phyloP scores from a whole-genome alignment of 768 basidiomycete species.

The Tylopilus subfusipes region DNA sequence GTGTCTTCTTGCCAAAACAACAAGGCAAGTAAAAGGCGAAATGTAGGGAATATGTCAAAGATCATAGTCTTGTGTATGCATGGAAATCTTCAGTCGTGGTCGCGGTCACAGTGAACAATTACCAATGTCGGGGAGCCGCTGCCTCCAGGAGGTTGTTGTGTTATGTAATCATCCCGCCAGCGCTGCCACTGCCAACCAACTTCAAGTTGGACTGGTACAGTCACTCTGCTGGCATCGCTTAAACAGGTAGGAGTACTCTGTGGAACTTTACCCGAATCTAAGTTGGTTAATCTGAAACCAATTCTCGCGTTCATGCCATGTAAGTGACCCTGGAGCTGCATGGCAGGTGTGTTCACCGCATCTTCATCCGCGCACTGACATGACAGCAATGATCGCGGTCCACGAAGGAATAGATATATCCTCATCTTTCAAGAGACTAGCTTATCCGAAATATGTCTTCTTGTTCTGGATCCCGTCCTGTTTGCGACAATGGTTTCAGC shows the following conservation, averaged over 20 bases:
- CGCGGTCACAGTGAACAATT: neutral
- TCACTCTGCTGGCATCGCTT: neutral
- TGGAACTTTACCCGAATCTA: no score
- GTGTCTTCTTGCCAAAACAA: slow-evolving; percentile 35
- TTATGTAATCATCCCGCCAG: slow-evolving; percentile 19
- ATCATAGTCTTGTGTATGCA: slow-evolving; percentile 16
- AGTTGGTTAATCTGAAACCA: neutral
- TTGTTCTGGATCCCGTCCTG: neutral
- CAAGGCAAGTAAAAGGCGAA: slow-evolving; percentile 41
- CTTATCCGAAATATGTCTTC: neutral
- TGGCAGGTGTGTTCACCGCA: no score
- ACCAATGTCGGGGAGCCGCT: neutral
- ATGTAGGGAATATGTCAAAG: slow-evolving; percentile 35
- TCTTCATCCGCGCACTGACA: no score
- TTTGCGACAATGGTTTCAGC: slow-evolving; percentile 5
- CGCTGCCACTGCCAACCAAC: no score
- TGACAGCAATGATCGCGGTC: no score
- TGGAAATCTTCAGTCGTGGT: neutral
- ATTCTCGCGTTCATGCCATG: no score
- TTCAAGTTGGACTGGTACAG: neutral
- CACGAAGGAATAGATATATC: neutral
- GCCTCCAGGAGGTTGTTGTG: neutral
- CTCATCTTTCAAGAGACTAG: neutral
- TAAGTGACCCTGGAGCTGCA: no score
- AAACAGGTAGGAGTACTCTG: neutral